Base-by-base conservation (phyloP, 176 grass and related monocot genomes). In the Raddia guianensis region DNA sequence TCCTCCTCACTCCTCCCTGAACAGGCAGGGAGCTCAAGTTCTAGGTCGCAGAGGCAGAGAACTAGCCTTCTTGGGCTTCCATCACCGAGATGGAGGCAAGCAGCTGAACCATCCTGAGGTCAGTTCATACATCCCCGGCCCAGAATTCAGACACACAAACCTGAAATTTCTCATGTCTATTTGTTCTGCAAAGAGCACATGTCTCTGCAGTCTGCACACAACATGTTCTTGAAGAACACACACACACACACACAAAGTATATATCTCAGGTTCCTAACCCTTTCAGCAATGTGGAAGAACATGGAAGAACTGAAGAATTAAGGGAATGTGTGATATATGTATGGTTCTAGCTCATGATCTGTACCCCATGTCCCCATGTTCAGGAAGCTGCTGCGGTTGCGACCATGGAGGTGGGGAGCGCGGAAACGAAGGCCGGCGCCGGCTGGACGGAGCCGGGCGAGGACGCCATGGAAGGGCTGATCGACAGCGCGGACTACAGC, bases 401-500 rank as follows among this genome's bases (percentile, higher is more conserved):
- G 11, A 12, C 59, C 0, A 71, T 53, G 78, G 59, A 60, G 14
- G 72, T 14, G 65, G 35, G 42, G 0, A 19, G 8, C 0, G 27
- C 37, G 10, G 63, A 62, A 32, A 44, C 18, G 40, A 37, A 56
- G 52, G 52, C 3, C 1, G 5, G 44, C 0, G 52, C 3, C 1
- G 7, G 44, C 0, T 49, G 64, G 82, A 43, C 27, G 18, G 57
- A 57, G 12, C 14, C 66, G 32, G 55, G 73, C 0, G 77, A 59
- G 7, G 87, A 71, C 10, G 40, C 27, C 2, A 42, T 54, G 49
- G 58, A 65, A 72, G 82, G 82, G 10, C 58, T 82, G 72, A 77
- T 89, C 83, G 71, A 64, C 66, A 89, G 72, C 32, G 77, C 48
- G 32, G 87, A 89, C 33, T 89, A 89, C 77, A 85, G 78, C 59